phyloP scores from a whole-genome alignment of 2,329 filamentous ascomycete species.

The Arthrobotrys musiformis region DNA sequence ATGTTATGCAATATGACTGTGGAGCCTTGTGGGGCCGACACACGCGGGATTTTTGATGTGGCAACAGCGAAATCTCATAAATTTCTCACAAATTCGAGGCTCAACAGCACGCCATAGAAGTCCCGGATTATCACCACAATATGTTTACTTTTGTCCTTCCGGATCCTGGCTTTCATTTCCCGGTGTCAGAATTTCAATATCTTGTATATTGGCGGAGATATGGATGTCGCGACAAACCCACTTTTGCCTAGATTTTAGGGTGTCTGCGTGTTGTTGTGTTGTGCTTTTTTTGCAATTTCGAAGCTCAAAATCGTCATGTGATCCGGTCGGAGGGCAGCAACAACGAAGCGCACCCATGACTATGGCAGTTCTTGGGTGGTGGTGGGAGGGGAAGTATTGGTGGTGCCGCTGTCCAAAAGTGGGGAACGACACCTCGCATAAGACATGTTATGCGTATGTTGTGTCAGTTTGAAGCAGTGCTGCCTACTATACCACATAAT shows the following conservation, averaged over 20 bases:
- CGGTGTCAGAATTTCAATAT: background rate
- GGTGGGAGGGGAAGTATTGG: background rate
- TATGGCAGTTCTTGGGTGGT: no score
- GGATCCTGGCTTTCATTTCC: background rate
- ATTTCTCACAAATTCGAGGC: no score
- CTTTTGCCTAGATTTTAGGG: background rate
- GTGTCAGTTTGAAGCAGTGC: constrained; percentile 14
- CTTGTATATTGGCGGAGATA: background rate
- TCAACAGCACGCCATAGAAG: background rate
- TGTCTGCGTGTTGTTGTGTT: background rate
- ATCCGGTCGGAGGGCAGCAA: background rate
- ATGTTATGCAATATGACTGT: background rate
- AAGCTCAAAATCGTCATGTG: background rate
- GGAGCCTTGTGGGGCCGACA: background rate
- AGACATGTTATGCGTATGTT: background rate
- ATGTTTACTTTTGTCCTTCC: no score
- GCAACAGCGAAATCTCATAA: no score
- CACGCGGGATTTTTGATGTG: no score
- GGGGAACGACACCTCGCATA: background rate
- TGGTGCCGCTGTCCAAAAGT: background rate
- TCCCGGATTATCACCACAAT: no score
- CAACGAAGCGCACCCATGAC: no score
- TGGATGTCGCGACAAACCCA: background rate
- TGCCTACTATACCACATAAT: background rate
- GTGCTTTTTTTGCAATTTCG: background rate